Conservation (phyloP, 2,329 filamentous ascomycete species). For the Acrocalymma vagum region DNA sequence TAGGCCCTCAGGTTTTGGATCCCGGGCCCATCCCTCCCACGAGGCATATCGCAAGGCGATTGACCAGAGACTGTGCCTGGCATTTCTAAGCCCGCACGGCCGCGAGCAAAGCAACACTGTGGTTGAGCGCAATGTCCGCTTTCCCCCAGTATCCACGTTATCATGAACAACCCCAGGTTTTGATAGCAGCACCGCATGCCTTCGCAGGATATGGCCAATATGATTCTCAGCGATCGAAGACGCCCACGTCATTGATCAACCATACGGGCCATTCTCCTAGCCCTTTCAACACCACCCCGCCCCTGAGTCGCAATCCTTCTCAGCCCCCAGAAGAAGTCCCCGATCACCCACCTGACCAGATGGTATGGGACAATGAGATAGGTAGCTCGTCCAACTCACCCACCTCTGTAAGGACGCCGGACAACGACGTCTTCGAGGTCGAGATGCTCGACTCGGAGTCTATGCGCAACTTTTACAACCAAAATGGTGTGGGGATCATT, state of each 20-base stretch:
- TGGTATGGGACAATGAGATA: constrained; percentile 35
- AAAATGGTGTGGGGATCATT: constrained; percentile 29
- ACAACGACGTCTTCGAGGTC: constrained; percentile 41
- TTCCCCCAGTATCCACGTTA: constrained; percentile 31
- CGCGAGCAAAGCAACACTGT: constrained; percentile 26
- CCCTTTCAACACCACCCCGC: constrained; percentile 41
- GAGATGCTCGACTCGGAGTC: constrained; percentile 42
- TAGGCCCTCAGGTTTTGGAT: constrained; percentile 32
- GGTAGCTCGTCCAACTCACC: constrained; percentile 45
- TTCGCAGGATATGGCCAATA: constrained; percentile 33
- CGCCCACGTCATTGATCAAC: constrained; percentile 44
- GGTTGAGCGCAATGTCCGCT: constrained; percentile 40
- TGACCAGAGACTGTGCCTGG: constrained; percentile 31
- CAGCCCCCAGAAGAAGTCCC: constrained; percentile 35
- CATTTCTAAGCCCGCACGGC: constrained; percentile 26
- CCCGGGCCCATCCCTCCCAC: constrained; percentile 27
- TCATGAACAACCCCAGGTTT: constrained; percentile 27
- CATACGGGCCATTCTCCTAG: constrained; percentile 43
- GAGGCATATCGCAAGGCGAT: constrained; percentile 37
- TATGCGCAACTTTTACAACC: constrained; percentile 36
- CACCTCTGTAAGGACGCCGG: constrained; percentile 44
- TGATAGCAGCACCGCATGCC: constrained; percentile 25
- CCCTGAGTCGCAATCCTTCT: constrained; percentile 41
- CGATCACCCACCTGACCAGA: constrained; percentile 39
- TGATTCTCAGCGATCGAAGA: constrained; percentile 39